Conservation (phyloP, 495 filamentous ascomycete genomes). For the Trichoderma gamsii region DNA sequence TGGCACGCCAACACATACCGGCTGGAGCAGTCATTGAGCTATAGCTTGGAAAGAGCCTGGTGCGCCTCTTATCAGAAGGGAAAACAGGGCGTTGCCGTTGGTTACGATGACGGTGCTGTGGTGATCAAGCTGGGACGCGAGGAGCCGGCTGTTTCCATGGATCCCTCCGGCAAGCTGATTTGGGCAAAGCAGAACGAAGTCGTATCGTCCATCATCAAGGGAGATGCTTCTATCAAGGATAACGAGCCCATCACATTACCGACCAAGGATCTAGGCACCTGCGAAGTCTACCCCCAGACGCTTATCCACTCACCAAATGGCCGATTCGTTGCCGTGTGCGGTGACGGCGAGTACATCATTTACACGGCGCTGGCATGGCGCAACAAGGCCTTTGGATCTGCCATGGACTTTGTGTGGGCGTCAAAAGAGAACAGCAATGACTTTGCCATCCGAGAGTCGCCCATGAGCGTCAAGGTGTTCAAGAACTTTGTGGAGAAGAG, state of each 20-base stretch:
- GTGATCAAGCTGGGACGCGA: conserved; percentile 97
- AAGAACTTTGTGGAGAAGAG: conserved; percentile 95
- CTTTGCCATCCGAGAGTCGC: conserved; percentile 90
- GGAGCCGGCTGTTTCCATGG: conserved; percentile 97
- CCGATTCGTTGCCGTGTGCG: conserved; percentile 92
- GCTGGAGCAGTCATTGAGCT: conserved; percentile 90
- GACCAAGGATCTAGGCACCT: conserved; percentile 89
- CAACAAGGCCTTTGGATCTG: conserved; percentile 94
- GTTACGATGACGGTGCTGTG: conserved; percentile 96
- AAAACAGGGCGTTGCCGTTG: conserved; percentile 87
- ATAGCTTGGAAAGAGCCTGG: conserved; percentile 94
- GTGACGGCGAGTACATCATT: conserved; percentile 97
- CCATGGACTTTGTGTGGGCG: conserved; percentile 94
- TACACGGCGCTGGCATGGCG: conserved; percentile 96
- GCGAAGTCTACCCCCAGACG: conserved; percentile 94
- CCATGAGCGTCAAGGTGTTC: conserved; percentile 91
- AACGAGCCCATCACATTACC: conserved; percentile 77
- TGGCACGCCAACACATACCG: conserved; percentile 98
- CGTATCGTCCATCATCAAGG: conserved; percentile 90
- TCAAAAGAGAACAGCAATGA: conserved; percentile 98
- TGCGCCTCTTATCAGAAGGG: conserved; percentile 93
- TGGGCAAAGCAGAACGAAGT: conserved; percentile 95
- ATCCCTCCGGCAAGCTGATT: conserved; percentile 87
- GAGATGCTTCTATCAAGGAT: conserved; percentile 79
- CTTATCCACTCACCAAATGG: conserved; percentile 95